Base-by-base conservation (phyloP, 331 rosid species). In the Phaseolus coccineus region DNA sequence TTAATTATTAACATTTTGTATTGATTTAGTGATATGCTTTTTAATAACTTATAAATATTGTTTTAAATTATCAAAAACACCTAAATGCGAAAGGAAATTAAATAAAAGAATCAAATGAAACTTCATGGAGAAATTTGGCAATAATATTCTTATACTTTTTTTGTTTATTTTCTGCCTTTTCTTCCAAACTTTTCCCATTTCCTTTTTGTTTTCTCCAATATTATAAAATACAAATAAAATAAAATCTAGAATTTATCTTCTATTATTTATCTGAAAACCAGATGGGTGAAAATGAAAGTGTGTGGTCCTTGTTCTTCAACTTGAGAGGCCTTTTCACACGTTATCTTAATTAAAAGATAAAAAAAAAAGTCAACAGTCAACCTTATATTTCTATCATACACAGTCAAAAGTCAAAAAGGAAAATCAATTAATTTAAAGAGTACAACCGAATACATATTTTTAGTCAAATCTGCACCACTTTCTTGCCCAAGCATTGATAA, bases 381-480 rank as follows among this genome's bases (percentile, higher is more conserved):
- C 11, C 13, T 24, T 16, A 53, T 35, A 37, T 55, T 19, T 55
- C 67, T 35, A 24, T 13, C 9, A 13, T 56, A 15, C 65, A 1
- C 4, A 72, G 77, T 53, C 77, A 55, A 72, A 22, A 6, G 27
- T 55, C 77, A 73, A 73, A 9, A 31, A 51, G 24, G 24, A 11
- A 53, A 37, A 37, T 37, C 5, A 15, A 30, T 27, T 27, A 33
- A 71, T 22, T 2, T 22, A 37, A 33, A 24, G 8, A 12, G 3
- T 55, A 55, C 39, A 55, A 19, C 3, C 3, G 2, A 35, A 55
- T 33, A 4, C 10, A 13, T 22, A 35, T 22, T 28, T 25, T 5
- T 19, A 52, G 24, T 53, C 65, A 53, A 71, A n/a, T 9, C n/a
- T 28, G 28, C 33, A 7, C 40, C 59, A 71, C 12, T 33, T 70